These are phyloP conservation scores for Mycena olivaceomarginata DNA, from an alignment of 768 basidiomycete genomes.

Conservation along the genomic window DNA sequence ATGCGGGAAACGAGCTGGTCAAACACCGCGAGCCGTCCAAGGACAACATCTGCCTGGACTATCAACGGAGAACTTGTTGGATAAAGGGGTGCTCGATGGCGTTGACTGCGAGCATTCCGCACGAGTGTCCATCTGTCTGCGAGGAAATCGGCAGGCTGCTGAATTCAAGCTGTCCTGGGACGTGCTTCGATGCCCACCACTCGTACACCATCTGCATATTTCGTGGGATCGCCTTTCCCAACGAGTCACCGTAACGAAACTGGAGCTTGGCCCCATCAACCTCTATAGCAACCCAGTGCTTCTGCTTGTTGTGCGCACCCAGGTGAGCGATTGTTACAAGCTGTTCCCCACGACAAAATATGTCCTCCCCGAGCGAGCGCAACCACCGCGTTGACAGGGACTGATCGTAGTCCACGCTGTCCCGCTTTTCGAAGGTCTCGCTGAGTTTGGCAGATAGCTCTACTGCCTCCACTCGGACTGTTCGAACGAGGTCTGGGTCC, in stretches of 20 bases:
- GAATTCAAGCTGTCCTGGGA: background rate
- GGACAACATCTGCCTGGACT: background rate
- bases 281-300: constrained; percentile 27
- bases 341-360: constrained; percentile 7
- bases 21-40: background rate
- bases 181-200: constrained; percentile 12
- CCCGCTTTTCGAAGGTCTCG: background rate
- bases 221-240: background rate
- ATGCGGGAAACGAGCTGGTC: background rate
- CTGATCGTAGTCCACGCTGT: background rate
- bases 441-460: background rate
- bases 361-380: background rate
- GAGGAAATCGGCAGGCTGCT: background rate
- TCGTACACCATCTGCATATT: background rate
- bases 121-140: background rate
- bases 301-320: background rate
- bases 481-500: background rate
- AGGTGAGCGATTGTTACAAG: constrained; percentile 27
- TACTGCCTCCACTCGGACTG: constrained; percentile 6
- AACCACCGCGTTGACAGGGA: background rate
- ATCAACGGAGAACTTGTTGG: background rate
- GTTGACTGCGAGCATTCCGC: background rate
- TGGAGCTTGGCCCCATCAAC: background rate
- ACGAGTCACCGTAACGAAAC: background rate
- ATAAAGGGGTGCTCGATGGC: background rate